Base-by-base conservation (phyloP, 2,329 filamentous ascomycete genomes). In the Xylaria multiplex region DNA sequence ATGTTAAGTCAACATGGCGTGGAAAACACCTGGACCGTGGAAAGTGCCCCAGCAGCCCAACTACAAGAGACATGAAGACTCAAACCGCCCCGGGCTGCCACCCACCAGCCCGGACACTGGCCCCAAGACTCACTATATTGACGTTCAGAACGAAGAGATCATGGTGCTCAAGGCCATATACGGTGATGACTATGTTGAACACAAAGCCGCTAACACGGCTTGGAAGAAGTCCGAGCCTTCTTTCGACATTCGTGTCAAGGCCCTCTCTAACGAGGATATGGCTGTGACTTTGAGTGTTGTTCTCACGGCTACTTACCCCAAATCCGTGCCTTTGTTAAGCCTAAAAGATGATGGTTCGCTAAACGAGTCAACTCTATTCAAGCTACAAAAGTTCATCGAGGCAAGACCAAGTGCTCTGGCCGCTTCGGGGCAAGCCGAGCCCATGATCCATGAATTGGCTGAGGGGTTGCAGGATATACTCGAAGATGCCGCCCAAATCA, bases 211-310 rank as follows among this genome's bases (percentile, higher is more conserved):
- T 65, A 87, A 89, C 66, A 85, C 88, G 71, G 94, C 93, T 46
- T 98, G 95, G 95, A 93, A 96, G 87, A 93, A 93, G 87, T 89
- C 91, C 3, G 92, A 97, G 75, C 91, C 93, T 16, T 86, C 88
- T 0, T 96, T 98, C 77, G 92, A 92, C 71, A 89, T 98, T 59
- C 88, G 86, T 59, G 84, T 98, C 69, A 93, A 88, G 74, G 86
- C 93, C 9, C 88, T 88, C 3, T 90, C 88, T 0, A 91, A 96
- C 74, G 85, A 88, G 43, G 90, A 93, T 55, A 86, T 93, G 66
- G 85, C 85, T 30, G 83, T 93, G 45, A 88, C 88, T 1, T 80
- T 98, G n/a, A 85, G 87, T 54, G 93, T 96, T 59, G 90, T 92
- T 62, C 83, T 98, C 70, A 96, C 93, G 8, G 91, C 93, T 6